Conservation (phyloP, 768 basidiomycete genomes). For the Epithele typhae region DNA sequence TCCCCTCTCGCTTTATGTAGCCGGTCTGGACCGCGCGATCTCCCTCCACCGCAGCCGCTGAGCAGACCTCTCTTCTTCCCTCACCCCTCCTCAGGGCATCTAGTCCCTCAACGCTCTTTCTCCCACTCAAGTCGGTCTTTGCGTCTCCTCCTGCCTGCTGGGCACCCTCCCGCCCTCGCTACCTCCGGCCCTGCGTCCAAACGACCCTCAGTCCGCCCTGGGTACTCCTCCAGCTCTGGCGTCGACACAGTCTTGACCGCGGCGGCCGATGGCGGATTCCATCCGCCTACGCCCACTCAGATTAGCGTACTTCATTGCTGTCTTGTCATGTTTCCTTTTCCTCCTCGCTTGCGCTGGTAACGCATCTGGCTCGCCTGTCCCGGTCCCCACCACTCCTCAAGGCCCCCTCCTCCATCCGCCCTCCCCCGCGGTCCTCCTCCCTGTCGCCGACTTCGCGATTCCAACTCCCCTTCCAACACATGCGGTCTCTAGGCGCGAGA, state of each 20-base stretch:
- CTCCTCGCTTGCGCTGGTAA: conserved; percentile 6
- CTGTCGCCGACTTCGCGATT: too few species aligned
- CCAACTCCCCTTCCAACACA: too few species aligned
- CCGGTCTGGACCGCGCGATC: too few species aligned
- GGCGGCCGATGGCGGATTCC: conserved; percentile 14
- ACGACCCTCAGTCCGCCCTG: too few species aligned
- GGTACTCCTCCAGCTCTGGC: background rate
- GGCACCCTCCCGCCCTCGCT: background rate
- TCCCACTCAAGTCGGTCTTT: too few species aligned
- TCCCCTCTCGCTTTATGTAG: too few species aligned
- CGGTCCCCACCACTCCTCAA: background rate
- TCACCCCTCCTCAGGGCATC: too few species aligned
- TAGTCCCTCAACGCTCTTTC: too few species aligned
- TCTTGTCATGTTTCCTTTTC: conserved; percentile 13
- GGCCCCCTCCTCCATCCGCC: background rate
- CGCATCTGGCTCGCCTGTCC: conserved; percentile 7
- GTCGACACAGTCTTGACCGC: conserved; percentile 5
- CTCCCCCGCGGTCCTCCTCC: background rate
- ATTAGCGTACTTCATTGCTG: conserved; percentile 1
- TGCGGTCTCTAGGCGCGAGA: conserved; percentile 4
- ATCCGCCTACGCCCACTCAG: conserved; percentile 7
- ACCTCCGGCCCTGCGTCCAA: too few species aligned
- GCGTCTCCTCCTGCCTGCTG: background rate
- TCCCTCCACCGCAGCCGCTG: too few species aligned
- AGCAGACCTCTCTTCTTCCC: too few species aligned